phyloP scores from a whole-genome alignment of 140 eudicot species.

The Senecio squalidus region DNA sequence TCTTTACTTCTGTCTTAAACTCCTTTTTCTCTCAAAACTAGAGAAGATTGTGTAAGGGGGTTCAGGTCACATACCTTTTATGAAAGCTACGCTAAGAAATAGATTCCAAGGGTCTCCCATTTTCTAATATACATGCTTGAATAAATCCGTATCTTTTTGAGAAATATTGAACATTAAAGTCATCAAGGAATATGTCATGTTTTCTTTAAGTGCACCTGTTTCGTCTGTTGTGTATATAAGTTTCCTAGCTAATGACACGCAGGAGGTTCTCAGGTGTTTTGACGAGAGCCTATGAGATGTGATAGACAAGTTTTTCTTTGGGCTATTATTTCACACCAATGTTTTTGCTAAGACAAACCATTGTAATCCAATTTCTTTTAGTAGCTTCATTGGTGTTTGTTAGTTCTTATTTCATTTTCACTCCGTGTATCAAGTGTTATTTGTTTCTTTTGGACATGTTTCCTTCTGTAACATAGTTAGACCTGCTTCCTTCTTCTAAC shows the following conservation, averaged over 20 bases:
- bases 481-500: not conserved
- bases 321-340: not conserved
- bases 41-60: not conserved
- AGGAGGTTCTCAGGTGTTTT: too few species aligned
- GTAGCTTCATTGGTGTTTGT: not conserved
- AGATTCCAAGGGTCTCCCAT: not conserved
- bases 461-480: not conserved
- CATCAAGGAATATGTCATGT: not conserved
- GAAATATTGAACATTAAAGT: not conserved
- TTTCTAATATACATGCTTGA: not conserved
- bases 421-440: not conserved
- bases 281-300: not conserved
- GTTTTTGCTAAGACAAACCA: not conserved
- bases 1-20: not conserved
- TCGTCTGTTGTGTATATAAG: too few species aligned
- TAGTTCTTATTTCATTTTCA: conserved; percentile 8
- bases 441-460: not conserved
- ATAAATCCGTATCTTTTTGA: not conserved
- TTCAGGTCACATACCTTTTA: not conserved
- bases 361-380: not conserved
- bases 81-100: not conserved
- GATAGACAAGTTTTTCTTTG: not conserved
- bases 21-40: not conserved
- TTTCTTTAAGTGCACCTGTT: too few species aligned
- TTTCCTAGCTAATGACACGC: too few species aligned